A percentile compares a stretch with the other conserved stretches of the same genome.
These are phyloP conservation scores for Ustilago esculenta DNA, from an alignment of 1,284 basidiomycete species.

Conservation along the genomic window DNA sequence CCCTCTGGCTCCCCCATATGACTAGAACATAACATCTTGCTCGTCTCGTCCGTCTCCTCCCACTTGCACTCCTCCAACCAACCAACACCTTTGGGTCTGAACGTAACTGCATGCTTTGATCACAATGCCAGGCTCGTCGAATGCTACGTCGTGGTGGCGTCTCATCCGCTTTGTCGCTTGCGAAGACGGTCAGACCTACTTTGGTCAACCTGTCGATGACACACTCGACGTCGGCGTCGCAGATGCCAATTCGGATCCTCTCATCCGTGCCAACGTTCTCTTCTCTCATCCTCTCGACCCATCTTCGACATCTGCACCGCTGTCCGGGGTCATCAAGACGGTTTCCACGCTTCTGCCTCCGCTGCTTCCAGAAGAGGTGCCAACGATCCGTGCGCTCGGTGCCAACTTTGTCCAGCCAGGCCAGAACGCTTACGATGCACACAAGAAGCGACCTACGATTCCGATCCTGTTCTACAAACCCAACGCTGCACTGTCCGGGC, in stretches of 20 bases:
- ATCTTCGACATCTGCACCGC: not conserved
- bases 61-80: too few species aligned
- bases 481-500: conserved; percentile 29
- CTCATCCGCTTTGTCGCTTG: conserved; percentile 55
- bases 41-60: too few species aligned
- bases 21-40: too few species aligned
- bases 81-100: too few species aligned
- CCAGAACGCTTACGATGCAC: conserved; percentile 29
- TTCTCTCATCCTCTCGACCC: conserved; percentile 24
- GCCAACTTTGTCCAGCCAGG: conserved; percentile 47
- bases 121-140: not conserved
- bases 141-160: conserved; percentile 40
- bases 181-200: conserved; percentile 49
- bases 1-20: too few species aligned
- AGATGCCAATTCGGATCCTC: conserved; percentile 12
- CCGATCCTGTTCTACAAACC: conserved; percentile 61
- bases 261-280: conserved; percentile 29
- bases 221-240: conserved; percentile 42
- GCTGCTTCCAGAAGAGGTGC: conserved; percentile 20
- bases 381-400: conserved; percentile 36
- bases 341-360: conserved; percentile 44
- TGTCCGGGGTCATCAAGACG: conserved; percentile 36
- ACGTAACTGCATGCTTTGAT: too few species aligned
- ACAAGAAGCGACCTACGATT: conserved; percentile 30
- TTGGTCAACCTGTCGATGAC: conserved; percentile 49